Evolutionary conservation across 2,329 filamentous ascomycete genomes (phyloP), one percentile per base, ranked within the genome.

Genomic region (Colletotrichum chrysophilum): DNA sequence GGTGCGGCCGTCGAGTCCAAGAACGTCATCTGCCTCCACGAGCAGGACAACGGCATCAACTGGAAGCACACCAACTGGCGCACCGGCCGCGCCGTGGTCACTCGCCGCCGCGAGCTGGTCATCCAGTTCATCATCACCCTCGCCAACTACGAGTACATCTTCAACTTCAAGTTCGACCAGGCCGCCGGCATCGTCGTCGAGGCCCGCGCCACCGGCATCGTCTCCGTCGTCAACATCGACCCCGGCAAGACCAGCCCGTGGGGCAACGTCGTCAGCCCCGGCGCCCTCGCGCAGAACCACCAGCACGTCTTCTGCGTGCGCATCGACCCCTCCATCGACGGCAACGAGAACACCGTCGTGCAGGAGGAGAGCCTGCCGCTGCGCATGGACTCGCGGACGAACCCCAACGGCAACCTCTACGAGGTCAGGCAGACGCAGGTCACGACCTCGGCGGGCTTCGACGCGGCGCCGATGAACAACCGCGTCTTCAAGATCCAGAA

Each of bases 91-190:
- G 88, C 89, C 2, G 88, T 89, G 4, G 87, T 91, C 5, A 87
- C 86, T 1, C 84, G 90, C 9, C 84, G 85, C 76, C 86, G 90
- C 8, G 86, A 90, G 77, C 85, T 91, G 7, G 88, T 91, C 2
- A 80, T 91, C 7, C 89, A 91, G 76, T 89, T 87, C 80, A 89
- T 91, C 82, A 89, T 91, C 79, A 91, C 90, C 0, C 84, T 91
- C 7, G 88, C 88, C 16, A 91, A 92, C 82, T 91, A 92, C 83
- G 90, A 91, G 78, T 92, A 82, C 72, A 80, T 81, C 60, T 80
- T 82, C 76, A 79, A 80, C 61, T 82, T 79, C 68, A 78, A 79
- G 66, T 89, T 92, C 76, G 86, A 90, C 77, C 89, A 89, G 62
- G 86, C 87, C 6, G 90, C 88, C 26, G 78, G 71, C 30, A 77